Evolutionary conservation across 192 early-diverging fungal species (phyloP).

Genomic region (Podochytrium sp.): DNA sequence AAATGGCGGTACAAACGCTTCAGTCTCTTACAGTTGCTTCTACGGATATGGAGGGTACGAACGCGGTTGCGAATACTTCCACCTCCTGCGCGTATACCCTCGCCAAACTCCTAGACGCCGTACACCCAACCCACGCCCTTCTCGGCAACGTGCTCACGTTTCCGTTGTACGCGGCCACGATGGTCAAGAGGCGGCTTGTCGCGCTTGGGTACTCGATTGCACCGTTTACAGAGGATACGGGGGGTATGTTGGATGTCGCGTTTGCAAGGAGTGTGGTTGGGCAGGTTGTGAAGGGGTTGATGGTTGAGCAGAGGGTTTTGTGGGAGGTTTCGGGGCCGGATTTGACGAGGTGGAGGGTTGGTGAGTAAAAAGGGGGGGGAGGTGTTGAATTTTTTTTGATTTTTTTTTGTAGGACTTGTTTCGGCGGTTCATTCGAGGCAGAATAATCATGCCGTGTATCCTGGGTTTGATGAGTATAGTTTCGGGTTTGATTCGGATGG

Average conservation of each 20-base stretch:
- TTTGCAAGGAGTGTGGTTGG: slow-evolving; percentile 37
- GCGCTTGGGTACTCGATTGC: slow-evolving; percentile 48
- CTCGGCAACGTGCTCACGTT: slow-evolving; percentile 48
- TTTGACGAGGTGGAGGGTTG: slow-evolving; percentile 47
- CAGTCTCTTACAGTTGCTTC: slow-evolving; percentile 28
- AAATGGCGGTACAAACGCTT: slow-evolving; percentile 43
- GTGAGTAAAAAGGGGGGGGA: slow-evolving; percentile 23
- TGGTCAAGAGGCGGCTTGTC: slow-evolving; percentile 46
- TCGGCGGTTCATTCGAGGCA: slow-evolving; percentile 1
- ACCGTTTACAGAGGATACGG: slow-evolving; percentile 34
- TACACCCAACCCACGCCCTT: slow-evolving; percentile 55
- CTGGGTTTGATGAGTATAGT: slow-evolving; percentile 42
- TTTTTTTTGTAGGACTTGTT: slow-evolving; percentile 25
- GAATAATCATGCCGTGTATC: slow-evolving; percentile 36
- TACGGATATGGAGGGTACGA: too few species aligned
- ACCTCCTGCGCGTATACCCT: slow-evolving; percentile 44
- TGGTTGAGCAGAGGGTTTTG: slow-evolving; percentile 48
- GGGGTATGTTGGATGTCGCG: slow-evolving; percentile 34
- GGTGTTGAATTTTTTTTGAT: not conserved
- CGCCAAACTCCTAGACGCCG: slow-evolving; percentile 48
- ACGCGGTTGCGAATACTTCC: not conserved
- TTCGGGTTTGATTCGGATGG: slow-evolving; percentile 51
- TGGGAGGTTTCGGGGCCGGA: slow-evolving; percentile 53
- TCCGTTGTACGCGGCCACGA: slow-evolving; percentile 39
- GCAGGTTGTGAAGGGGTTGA: slow-evolving; percentile 45